Percentiles rank a stretch among this genome's conserved stretches.
phyloP scores from a whole-genome alignment of 1,284 basidiomycete species.

The Cutaneotrichosporon arboriforme region DNA sequence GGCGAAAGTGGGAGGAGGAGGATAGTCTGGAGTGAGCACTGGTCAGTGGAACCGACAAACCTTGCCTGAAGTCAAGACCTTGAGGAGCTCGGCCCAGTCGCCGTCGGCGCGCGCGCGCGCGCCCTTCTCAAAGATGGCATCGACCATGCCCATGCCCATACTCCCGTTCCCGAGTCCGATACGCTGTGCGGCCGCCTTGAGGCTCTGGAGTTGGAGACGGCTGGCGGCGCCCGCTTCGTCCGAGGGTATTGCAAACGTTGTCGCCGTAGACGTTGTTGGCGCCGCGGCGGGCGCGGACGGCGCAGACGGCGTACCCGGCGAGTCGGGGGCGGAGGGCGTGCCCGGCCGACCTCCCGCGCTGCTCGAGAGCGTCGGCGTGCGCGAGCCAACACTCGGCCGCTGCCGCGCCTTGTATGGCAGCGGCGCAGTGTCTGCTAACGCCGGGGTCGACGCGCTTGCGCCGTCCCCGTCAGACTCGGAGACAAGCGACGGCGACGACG shows the following conservation, averaged over 20 bases:
- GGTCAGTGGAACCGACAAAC: conserved; percentile 47
- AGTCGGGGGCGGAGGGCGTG: neutral
- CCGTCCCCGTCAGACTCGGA: neutral
- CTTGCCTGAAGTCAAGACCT: conserved; percentile 61
- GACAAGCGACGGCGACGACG: neutral
- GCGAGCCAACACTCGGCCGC: neutral
- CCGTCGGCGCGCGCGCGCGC: conserved; percentile 60
- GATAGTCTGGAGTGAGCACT: conserved; percentile 56
- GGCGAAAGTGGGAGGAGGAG: conserved; percentile 67
- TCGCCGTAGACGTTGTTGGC: conserved; percentile 5
- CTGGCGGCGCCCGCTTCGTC: conserved; percentile 21
- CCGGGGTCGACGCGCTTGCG: neutral
- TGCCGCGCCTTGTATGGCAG: conserved; percentile 15
- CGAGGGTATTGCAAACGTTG: conserved; percentile 4
- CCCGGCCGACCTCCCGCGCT: no score
- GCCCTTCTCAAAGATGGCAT: conserved; percentile 64
- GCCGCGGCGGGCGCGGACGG: neutral
- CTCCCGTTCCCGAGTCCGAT: conserved; percentile 65
- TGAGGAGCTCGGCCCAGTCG: conserved; percentile 74
- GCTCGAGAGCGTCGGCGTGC: neutral
- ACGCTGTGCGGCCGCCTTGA: conserved; percentile 71
- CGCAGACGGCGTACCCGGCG: neutral
- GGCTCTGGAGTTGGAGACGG: conserved; percentile 64
- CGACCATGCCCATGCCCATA: conserved; percentile 76
- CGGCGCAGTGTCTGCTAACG: neutral